A percentile compares a stretch with the other conserved stretches of the same genome.
Evolutionary conservation across 768 basidiomycete genomes (phyloP).

Genomic region (Coprinopsis strossmayeri): DNA sequence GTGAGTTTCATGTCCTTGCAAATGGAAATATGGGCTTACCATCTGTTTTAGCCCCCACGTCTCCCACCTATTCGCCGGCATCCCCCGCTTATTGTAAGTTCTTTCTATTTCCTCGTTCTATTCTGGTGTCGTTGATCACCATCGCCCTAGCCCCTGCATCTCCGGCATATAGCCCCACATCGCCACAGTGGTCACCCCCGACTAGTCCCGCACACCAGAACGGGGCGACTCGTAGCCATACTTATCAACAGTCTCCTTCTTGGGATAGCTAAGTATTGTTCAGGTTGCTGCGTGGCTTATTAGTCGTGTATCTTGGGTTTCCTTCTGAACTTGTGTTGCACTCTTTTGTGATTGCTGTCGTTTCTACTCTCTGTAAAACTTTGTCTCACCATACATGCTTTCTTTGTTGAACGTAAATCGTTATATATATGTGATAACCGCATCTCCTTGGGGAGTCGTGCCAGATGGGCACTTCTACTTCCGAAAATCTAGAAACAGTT

Average conservation of each 20-base stretch:
- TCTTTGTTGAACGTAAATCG: too few relatives aligned
- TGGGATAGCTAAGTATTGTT: slow-evolving; percentile 37
- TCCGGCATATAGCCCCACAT: slow-evolving; percentile 81
- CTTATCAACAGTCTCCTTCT: slow-evolving; percentile 45
- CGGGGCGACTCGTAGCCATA: slow-evolving; percentile 32
- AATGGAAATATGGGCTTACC: slow-evolving; percentile 5
- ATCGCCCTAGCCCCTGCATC: slow-evolving; percentile 65
- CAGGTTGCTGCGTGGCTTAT: too few relatives aligned
- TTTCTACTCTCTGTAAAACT: too few relatives aligned
- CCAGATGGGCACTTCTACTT: too few relatives aligned
- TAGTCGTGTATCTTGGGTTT: too few relatives aligned
- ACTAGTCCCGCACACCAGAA: slow-evolving; percentile 56
- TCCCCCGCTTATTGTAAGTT: slow-evolving; percentile 19
- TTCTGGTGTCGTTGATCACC: neutral
- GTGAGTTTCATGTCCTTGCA: slow-evolving; percentile 39
- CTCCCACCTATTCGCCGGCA: slow-evolving; percentile 82
- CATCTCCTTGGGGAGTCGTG: too few relatives aligned
- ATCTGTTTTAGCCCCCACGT: slow-evolving; percentile 61
- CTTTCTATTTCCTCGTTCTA: neutral
- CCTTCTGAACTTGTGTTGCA: too few relatives aligned
- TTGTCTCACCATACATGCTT: too few relatives aligned
- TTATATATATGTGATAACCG: too few relatives aligned
- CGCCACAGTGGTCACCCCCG: slow-evolving; percentile 77
- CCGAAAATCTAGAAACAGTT: too few relatives aligned
- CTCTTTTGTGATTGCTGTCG: too few relatives aligned